Evolutionary conservation across 306 rosid species (phyloP), one percentile per base, ranked within the genome.

Genomic region (Boehmeria nivea): DNA sequence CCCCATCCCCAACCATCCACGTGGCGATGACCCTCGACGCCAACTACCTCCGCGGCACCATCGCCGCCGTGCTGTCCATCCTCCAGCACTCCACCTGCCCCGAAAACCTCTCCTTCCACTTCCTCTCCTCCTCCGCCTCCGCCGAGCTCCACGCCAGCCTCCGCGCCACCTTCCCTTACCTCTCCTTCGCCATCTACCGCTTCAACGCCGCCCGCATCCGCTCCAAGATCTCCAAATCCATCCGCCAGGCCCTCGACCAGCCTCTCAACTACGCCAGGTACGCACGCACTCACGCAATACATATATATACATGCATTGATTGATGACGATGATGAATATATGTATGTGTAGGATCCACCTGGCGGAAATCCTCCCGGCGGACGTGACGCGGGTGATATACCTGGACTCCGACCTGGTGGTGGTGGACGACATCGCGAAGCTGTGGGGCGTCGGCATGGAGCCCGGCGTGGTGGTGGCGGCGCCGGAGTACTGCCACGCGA

Each of bases 21-120:
- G 84, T 85, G 0, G 74, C 82, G 43, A 85, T 85, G 94, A 85
- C 89, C 51, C 78, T 85, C 0, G 94, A 82, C 17, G 83, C 66
- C 2, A 85, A 82, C 57, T 82, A 85, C 73, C 78, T 85, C 12
- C 82, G 87, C 0, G 94, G 87, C 11, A 85, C 94, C 6, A 75
- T 77, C 72, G 89, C 89, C 0, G 94, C 84, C 0, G 84, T 82
- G 2, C 56, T 74, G 6, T 82, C 94, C 33, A 60, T 82, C 57
- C 19, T 82, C 3, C 87, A 85, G 36, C 89, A 82, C 48, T 76
- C 89, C 0, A 68, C 84, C 0, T 85, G 94, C 48, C 89, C 94
- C 0, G 89, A 82, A 27, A 82, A 79, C 37, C 78, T 85, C 6
- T 37, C 76, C 12, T 79, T 85, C 59, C 73, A 72, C 50, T 79